Conservation (phyloP, 805 yeast species). For the Hanseniaspora osmophila region DNA sequence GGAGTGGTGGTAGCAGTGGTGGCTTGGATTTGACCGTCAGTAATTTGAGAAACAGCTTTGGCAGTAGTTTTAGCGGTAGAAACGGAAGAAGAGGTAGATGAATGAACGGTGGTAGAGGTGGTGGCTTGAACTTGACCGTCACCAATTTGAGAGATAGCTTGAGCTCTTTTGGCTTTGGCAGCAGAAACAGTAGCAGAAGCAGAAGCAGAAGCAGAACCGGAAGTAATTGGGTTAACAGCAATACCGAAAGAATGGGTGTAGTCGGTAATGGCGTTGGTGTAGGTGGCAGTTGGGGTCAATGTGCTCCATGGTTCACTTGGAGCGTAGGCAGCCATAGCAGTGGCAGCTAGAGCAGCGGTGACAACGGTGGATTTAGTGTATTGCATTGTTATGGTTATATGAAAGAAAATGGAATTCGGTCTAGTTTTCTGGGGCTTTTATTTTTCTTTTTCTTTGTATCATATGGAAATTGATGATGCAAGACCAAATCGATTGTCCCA, state of each 20-base stretch:
- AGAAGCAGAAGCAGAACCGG: slow-evolving; percentile 15
- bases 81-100: slow-evolving; percentile 19
- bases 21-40: slow-evolving; percentile 33
- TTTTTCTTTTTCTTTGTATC: not conserved
- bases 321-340: slow-evolving; percentile 30
- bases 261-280: slow-evolving; percentile 42
- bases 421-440: not conserved
- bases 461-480: not conserved
- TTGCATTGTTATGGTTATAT: slow-evolving; percentile 7
- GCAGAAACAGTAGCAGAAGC: slow-evolving; percentile 20
- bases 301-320: slow-evolving; percentile 21
- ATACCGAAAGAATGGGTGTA: slow-evolving; percentile 49
- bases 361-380: slow-evolving; percentile 10
- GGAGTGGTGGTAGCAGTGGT: slow-evolving; percentile 12
- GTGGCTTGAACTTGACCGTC: slow-evolving; percentile 33
- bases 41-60: slow-evolving; percentile 25
- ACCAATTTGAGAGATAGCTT: slow-evolving; percentile 25
- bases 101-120: slow-evolving; percentile 11
- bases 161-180: slow-evolving; percentile 25
- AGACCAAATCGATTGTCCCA: not conserved
- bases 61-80: not conserved
- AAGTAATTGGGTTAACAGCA: slow-evolving; percentile 39
- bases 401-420: not conserved
- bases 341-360: slow-evolving; percentile 30
- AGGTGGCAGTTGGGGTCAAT: slow-evolving; percentile 25